phyloP scores from a whole-genome alignment of 2,329 filamentous ascomycete species.

The Colletotrichum sp. region DNA sequence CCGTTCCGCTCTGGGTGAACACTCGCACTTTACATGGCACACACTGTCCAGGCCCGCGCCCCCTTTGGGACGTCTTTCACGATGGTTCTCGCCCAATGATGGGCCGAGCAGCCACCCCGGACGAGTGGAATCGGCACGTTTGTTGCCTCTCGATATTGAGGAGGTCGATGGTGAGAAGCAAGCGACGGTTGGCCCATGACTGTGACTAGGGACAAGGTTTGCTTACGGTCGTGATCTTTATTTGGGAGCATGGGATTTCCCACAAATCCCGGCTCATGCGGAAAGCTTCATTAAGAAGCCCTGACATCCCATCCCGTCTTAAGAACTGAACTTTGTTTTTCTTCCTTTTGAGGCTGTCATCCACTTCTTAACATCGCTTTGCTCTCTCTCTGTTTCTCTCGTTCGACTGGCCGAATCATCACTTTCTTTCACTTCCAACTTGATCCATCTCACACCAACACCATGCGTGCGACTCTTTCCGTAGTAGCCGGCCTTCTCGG shows the following conservation, averaged over 20 bases:
- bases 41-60: not conserved
- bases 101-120: not conserved
- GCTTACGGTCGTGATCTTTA: not conserved
- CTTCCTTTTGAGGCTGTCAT: not conserved
- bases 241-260: not conserved
- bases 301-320: not conserved
- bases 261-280: not conserved
- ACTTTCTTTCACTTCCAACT: not conserved
- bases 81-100: conserved; percentile 3
- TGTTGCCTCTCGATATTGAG: not conserved
- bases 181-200: not conserved
- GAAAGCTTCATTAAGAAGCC: not conserved
- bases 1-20: not conserved
- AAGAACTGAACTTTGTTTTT: no score
- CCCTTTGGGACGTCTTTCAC: not conserved
- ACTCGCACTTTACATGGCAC: conserved; percentile 8
- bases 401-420: not conserved
- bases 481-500: conserved; percentile 4
- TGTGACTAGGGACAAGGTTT: not conserved
- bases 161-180: not conserved
- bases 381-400: not conserved
- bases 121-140: not conserved
- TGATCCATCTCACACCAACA: not conserved
- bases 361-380: not conserved
- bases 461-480: conserved; percentile 9